These are phyloP conservation scores for Leccinum subfulvum DNA, from an alignment of 1,284 basidiomycete species.

Conservation along the genomic window DNA sequence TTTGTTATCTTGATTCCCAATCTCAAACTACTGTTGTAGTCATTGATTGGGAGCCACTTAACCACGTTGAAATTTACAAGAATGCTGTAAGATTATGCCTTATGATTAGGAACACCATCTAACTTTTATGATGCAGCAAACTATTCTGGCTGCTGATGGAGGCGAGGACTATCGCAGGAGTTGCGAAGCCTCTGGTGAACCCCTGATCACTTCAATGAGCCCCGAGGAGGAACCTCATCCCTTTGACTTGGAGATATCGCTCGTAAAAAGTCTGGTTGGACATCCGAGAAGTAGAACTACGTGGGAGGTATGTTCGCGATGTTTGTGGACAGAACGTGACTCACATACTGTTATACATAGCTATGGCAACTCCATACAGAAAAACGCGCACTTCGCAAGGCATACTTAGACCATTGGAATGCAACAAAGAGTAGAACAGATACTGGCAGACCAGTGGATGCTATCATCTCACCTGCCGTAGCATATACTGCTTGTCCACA, in stretches of 20 bases:
- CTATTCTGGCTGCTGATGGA: constrained; percentile 30
- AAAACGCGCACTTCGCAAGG: constrained; percentile 47
- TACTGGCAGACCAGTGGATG: constrained; percentile 65
- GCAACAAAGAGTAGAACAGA: constrained; percentile 46
- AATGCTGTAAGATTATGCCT: constrained; percentile 30
- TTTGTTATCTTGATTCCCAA: neutral
- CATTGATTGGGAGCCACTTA: constrained; percentile 45
- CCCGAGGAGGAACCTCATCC: constrained; percentile 33
- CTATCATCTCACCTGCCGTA: constrained; percentile 58
- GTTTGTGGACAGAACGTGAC: constrained; percentile 3
- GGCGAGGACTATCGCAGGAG: constrained; percentile 44
- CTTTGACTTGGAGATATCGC: constrained; percentile 22
- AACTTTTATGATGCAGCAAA: constrained; percentile 18
- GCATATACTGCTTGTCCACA: constrained; percentile 58
- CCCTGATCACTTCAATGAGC: constrained; percentile 50
- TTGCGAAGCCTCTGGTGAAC: constrained; percentile 47
- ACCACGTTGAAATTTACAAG: constrained; percentile 40
- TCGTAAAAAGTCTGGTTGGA: constrained; percentile 28
- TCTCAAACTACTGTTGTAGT: constrained; percentile 24
- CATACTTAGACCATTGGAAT: constrained; percentile 60
- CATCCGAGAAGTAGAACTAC: constrained; percentile 20
- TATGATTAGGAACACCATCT: neutral
- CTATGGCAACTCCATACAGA: constrained; percentile 58
- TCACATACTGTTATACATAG: constrained; percentile 27
- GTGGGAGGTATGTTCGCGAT: constrained; percentile 22